Conservation (phyloP, 139 green algal species). For the Coelastrella sp. region DNA sequence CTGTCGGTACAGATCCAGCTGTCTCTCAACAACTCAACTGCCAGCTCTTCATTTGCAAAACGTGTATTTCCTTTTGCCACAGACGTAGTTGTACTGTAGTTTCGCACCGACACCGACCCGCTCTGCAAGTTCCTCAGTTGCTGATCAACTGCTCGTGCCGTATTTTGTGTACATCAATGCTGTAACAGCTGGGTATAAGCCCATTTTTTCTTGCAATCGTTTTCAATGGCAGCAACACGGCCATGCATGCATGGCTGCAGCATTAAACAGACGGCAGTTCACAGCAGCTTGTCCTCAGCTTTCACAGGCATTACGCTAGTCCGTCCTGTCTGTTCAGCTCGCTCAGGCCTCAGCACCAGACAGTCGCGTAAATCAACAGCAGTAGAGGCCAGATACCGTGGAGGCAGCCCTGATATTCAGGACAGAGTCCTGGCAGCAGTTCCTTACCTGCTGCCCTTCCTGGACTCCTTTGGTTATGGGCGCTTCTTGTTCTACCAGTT, state of each 20-base stretch:
- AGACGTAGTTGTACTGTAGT: too few species aligned
- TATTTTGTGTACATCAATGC: too few species aligned
- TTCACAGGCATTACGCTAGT: not conserved
- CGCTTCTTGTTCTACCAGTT: conserved; percentile 69
- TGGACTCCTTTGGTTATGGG: conserved; percentile 64
- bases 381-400: conserved; percentile 47
- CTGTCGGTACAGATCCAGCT: too few species aligned
- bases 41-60: too few species aligned
- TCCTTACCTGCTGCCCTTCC: conserved; percentile 66
- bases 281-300: not conserved
- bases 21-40: too few species aligned
- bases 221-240: not conserved
- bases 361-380: not conserved
- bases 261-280: not conserved
- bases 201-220: not conserved
- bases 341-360: not conserved
- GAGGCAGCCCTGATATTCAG: conserved; percentile 26
- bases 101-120: too few species aligned
- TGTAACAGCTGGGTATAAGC: too few species aligned
- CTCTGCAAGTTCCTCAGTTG: too few species aligned
- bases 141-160: too few species aligned
- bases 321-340: not conserved
- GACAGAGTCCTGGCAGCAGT: conserved; percentile 58
- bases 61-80: too few species aligned
- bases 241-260: not conserved